A percentile compares a stretch with the other conserved stretches of the same genome.
Conservation (phyloP, 1,284 basidiomycete species). For the Apiotrichum brassicae region DNA sequence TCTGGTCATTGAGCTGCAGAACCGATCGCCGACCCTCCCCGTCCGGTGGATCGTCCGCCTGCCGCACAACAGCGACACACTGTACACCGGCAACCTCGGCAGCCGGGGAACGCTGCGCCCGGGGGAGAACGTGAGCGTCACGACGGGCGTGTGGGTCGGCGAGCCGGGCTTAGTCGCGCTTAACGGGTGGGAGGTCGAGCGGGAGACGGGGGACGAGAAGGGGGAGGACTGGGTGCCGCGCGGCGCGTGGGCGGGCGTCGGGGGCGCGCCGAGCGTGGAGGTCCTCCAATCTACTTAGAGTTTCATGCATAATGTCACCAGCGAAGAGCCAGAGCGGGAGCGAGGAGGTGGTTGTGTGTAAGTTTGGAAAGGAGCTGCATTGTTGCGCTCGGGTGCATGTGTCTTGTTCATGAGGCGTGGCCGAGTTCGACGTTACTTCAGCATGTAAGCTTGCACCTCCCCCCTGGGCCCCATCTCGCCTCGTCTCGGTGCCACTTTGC, state of each 20-base stretch:
- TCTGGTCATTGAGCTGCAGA: conserved; percentile 58
- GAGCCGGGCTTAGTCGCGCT: conserved; percentile 25
- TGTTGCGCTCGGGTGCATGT: no score
- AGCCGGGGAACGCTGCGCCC: conserved; percentile 26
- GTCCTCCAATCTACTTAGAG: neutral
- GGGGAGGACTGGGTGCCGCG: conserved; percentile 1
- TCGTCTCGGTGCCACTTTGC: no score
- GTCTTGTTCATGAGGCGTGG: no score
- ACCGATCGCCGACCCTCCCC: conserved; percentile 45
- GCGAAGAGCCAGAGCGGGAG: no score
- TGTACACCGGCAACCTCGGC: conserved; percentile 23
- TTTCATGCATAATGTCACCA: neutral
- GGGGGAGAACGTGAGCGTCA: conserved; percentile 7
- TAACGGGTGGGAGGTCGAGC: conserved; percentile 28
- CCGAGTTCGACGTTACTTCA: no score
- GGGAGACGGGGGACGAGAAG: conserved; percentile 9
- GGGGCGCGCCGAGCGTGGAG: neutral
- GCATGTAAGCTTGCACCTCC: no score
- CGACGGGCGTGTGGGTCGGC: conserved; percentile 22
- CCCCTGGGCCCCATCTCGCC: no score
- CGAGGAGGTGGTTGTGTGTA: no score
- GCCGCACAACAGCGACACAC: conserved; percentile 8
- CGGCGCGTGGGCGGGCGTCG: conserved; percentile 5
- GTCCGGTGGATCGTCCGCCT: conserved; percentile 31
- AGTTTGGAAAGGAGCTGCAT: no score